Evolutionary conservation across 2,329 filamentous ascomycete species (phyloP).

Genomic region (Ascocoryne sarcoides): DNA sequence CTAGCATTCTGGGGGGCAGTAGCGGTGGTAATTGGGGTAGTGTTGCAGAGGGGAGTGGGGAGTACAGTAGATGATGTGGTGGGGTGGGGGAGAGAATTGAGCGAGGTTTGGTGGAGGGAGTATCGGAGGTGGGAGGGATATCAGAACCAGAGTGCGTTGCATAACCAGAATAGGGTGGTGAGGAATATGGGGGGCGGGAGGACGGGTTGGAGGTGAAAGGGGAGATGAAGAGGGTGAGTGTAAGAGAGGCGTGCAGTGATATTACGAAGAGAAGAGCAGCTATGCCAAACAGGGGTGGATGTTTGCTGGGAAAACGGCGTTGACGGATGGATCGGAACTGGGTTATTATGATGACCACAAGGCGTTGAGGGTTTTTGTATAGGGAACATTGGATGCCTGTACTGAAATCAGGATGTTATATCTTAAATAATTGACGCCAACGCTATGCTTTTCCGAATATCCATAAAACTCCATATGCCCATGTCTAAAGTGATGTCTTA

Average conservation of each 20-base stretch:
- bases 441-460: slow-evolving; percentile 17
- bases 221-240: slow-evolving; percentile 6
- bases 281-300: too few species aligned
- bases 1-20: slow-evolving; percentile 57
- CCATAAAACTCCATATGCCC: slow-evolving; percentile 4
- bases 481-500: too few species aligned
- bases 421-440: slow-evolving; percentile 16
- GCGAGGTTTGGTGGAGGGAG: slow-evolving; percentile 47
- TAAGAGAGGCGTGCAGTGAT: too few species aligned
- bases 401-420: slow-evolving; percentile 8
- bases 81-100: slow-evolving; percentile 40
- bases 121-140: slow-evolving; percentile 46
- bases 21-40: slow-evolving; percentile 42
- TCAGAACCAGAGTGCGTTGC: slow-evolving; percentile 28
- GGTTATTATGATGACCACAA: background rate
- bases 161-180: background rate
- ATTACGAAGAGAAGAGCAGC: too few species aligned
- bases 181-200: slow-evolving; percentile 19
- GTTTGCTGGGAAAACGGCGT: too few species aligned
- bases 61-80: slow-evolving; percentile 53
- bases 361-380: background rate
- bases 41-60: slow-evolving; percentile 58
- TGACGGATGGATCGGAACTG: too few species aligned
- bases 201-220: slow-evolving; percentile 14
- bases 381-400: background rate